A percentile compares a stretch with the other conserved stretches of the same genome.
These are phyloP conservation scores for Lodderomyces metapsilosis DNA, from an alignment of 1,139 yeast genomes.

Conservation along the genomic window DNA sequence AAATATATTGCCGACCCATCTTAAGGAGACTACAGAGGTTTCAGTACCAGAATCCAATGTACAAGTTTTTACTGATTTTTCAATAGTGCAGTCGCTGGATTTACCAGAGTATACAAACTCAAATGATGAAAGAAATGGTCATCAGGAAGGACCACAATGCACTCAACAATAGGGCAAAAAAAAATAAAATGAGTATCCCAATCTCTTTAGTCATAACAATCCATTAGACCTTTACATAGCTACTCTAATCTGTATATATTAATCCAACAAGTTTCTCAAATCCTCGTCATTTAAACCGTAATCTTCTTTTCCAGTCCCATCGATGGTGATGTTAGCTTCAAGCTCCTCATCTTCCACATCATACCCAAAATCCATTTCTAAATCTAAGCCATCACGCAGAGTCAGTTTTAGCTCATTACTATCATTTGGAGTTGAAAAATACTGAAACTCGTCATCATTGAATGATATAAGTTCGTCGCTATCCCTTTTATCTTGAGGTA, in stretches of 20 bases:
- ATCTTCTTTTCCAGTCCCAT: conserved; percentile 16
- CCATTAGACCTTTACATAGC: not conserved
- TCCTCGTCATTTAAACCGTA: conserved; percentile 37
- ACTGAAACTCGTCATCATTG: conserved; percentile 20
- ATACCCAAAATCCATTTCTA: conserved; percentile 20
- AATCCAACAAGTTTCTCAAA: conserved; percentile 38
- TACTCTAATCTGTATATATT: not conserved
- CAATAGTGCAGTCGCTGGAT: conserved; percentile 25
- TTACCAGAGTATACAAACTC: conserved; percentile 37
- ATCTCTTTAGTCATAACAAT: not conserved
- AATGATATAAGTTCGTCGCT: conserved; percentile 19
- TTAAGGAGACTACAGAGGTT: conserved; percentile 23
- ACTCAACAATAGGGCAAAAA: conserved; percentile 37
- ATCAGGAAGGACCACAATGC: conserved; percentile 33
- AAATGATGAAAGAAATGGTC: conserved; percentile 20
- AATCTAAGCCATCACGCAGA: conserved; percentile 15
- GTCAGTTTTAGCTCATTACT: not conserved
- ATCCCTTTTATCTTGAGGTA: conserved; percentile 6
- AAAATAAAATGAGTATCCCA: not conserved
- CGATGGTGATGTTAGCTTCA: conserved; percentile 6
- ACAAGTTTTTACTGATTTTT: conserved; percentile 43
- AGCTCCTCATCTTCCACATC: conserved; percentile 3
- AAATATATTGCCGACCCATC: conserved; percentile 52
- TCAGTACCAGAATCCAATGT: conserved; percentile 37
- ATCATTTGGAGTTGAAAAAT: conserved; percentile 20